Evolutionary conservation across 495 filamentous ascomycete species (phyloP).

Genomic region (Penicillium chermesinum): DNA sequence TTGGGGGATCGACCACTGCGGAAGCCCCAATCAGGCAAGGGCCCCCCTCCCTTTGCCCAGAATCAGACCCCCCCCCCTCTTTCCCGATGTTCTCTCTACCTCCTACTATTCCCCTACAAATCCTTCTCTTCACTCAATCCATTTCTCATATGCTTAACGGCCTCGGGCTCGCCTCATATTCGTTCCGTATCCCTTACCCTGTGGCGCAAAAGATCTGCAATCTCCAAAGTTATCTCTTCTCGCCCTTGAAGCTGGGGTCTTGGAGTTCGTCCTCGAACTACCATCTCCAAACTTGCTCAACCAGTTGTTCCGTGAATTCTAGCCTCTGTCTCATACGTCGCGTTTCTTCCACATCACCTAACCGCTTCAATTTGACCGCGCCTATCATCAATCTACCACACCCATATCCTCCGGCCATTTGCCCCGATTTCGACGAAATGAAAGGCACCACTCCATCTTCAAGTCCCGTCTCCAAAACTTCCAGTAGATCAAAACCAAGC

Average conservation of each 20-base stretch:
- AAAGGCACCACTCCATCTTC: conserved; percentile 37
- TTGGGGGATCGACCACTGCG: neutral
- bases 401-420: neutral
- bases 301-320: neutral
- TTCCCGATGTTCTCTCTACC: conserved; percentile 4
- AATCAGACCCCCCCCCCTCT: conserved; percentile 3
- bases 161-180: neutral
- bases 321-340: neutral
- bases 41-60: conserved; percentile 6
- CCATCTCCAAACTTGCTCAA: neutral
- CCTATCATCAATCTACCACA: neutral
- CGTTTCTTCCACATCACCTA: neutral
- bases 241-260: neutral
- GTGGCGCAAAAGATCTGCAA: neutral
- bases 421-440: conserved; percentile 15
- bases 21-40: conserved; percentile 15
- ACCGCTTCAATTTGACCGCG: neutral
- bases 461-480: conserved; percentile 30
- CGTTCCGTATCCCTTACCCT: neutral
- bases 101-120: neutral
- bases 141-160: neutral
- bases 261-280: neutral
- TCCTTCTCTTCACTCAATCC: neutral
- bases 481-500: conserved; percentile 22
- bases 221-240: neutral